Conservation (phyloP, 2,329 filamentous ascomycete genomes). For the Calonectria multiphialidica region DNA sequence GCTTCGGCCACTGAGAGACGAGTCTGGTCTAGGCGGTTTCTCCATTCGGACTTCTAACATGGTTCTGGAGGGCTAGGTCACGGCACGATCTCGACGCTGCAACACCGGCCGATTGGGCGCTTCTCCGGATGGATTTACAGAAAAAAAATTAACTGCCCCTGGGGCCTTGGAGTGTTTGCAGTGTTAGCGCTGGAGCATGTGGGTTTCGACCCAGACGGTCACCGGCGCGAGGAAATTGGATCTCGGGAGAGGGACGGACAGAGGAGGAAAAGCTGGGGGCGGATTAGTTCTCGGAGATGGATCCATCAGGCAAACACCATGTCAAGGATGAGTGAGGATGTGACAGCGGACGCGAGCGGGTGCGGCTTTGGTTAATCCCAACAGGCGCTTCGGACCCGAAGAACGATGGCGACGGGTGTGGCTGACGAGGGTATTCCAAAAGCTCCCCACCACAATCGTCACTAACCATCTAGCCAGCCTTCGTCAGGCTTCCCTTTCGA, state of each 20-base stretch:
- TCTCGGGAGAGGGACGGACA: background rate
- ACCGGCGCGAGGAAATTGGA: background rate
- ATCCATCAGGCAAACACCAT: background rate
- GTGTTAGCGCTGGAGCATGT: slow-evolving; percentile 6
- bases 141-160: background rate
- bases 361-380: background rate
- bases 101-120: slow-evolving; percentile 20
- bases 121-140: background rate
- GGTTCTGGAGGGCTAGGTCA: background rate
- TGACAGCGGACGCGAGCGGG: background rate
- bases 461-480: background rate
- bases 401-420: slow-evolving; percentile 15
- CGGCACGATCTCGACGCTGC: background rate
- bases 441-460: background rate
- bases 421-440: background rate
- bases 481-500: background rate
- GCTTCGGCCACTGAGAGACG: background rate
- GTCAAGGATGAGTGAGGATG: too few relatives aligned
- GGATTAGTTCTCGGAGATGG: background rate
- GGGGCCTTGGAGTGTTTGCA: background rate
- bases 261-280: background rate
- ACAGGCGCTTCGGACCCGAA: background rate
- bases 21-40: background rate
- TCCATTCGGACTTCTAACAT: slow-evolving; percentile 20
- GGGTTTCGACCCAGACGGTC: background rate